Percentiles rank a stretch among this genome's conserved stretches.
Conservation (phyloP, 2,329 filamentous ascomycete genomes). For the Cercospora sesami region DNA sequence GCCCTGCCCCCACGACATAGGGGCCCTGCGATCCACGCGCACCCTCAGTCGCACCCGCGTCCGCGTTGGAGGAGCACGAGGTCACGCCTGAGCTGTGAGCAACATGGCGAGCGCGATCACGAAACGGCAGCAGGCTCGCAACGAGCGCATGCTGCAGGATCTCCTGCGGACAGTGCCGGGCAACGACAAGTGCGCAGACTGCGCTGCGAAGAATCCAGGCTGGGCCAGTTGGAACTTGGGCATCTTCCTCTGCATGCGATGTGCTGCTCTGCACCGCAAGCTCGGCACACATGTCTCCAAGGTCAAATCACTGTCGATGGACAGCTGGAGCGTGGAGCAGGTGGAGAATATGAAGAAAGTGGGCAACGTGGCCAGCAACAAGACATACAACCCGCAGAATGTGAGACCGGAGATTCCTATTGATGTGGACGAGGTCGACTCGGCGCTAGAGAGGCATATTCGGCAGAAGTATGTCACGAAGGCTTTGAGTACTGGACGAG, state of each 20-base stretch:
- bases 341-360: constrained; percentile 97
- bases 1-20: background rate
- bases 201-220: constrained; percentile 85
- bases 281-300: constrained; percentile 97
- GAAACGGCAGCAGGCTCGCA: constrained; percentile 97
- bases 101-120: constrained; percentile 73
- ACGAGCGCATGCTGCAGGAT: constrained; percentile 88
- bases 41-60: constrained; percentile 8
- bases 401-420: constrained; percentile 80
- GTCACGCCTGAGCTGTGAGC: background rate
- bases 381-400: constrained; percentile 83
- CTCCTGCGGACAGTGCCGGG: constrained; percentile 80
- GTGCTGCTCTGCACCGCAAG: constrained; percentile 91
- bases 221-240: constrained; percentile 99
- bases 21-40: constrained; percentile 3
- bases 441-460: constrained; percentile 93
- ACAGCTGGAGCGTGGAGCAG: constrained; percentile 93
- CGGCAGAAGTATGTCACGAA: constrained; percentile 85
- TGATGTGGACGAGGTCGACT: constrained; percentile 88
- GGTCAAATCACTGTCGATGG: constrained; percentile 98
- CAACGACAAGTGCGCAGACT: constrained; percentile 94
- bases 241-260: constrained; percentile 96
- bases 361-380: constrained; percentile 84
- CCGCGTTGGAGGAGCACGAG: constrained; percentile 12
- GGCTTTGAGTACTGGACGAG: constrained; percentile 40